Percentiles rank a stretch among this genome's conserved stretches.
These are phyloP conservation scores for Lithospermum erythrorhizon DNA, from an alignment of 257 asterid genomes.

Conservation along the genomic window DNA sequence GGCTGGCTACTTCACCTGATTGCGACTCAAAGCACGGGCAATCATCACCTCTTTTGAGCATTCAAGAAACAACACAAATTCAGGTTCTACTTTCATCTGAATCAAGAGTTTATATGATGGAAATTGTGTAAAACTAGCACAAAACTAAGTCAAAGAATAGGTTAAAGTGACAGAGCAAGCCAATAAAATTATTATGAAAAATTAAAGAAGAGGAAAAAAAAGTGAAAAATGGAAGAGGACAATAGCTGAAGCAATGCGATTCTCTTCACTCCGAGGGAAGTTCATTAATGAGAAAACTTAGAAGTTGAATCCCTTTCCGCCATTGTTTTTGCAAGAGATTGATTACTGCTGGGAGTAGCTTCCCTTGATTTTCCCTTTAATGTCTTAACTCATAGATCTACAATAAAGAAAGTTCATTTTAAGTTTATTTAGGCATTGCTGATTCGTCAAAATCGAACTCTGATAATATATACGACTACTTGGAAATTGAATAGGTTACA, in stretches of 20 bases:
- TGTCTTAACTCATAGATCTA: constrained; percentile 45
- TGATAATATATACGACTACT: too few relatives aligned
- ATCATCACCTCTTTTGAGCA: constrained; percentile 56
- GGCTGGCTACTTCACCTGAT: constrained; percentile 4
- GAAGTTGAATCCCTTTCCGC: constrained; percentile 34
- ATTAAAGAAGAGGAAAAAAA: too few relatives aligned
- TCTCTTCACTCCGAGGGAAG: constrained; percentile 63
- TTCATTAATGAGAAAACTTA: constrained; percentile 61
- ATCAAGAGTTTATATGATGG: not conserved
- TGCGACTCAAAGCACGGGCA: constrained; percentile 37
- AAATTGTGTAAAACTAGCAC: too few relatives aligned
- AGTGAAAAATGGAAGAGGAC: too few relatives aligned
- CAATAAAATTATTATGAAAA: too few relatives aligned
- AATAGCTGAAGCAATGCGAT: constrained; percentile 24
- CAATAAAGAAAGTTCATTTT: too few relatives aligned
- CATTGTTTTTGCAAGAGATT: constrained; percentile 49
- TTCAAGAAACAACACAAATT: constrained; percentile 51
- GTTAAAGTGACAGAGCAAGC: too few relatives aligned
- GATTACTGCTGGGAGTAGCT: constrained; percentile 51
- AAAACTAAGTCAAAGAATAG: too few relatives aligned
- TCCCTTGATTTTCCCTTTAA: constrained; percentile 48
- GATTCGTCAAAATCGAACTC: too few relatives aligned
- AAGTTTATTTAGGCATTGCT: too few relatives aligned
- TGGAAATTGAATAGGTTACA: too few relatives aligned
- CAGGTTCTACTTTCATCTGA: constrained; percentile 60